These are phyloP conservation scores for Pyrenophora teres DNA, from an alignment of 2,329 filamentous ascomycete species.

Conservation along the genomic window DNA sequence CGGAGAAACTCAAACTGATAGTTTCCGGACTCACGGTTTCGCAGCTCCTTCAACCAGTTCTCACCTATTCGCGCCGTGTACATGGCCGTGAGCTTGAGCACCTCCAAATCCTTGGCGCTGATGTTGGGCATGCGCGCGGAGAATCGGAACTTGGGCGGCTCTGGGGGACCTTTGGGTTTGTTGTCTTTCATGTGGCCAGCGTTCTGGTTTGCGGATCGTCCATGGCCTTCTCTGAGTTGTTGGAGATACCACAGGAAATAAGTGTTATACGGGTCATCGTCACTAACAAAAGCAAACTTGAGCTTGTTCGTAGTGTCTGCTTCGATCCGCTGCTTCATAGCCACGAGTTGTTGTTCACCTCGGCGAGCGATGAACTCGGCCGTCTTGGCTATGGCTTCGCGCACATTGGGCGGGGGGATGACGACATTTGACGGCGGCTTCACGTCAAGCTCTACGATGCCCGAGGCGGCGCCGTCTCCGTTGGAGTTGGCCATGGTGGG, in stretches of 20 bases:
- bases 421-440: constrained; percentile 84
- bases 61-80: constrained; percentile 93
- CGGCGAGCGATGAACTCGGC: constrained; percentile 84
- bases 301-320: constrained; percentile 73
- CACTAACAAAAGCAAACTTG: constrained; percentile 85
- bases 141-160: constrained; percentile 87
- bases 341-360: constrained; percentile 73
- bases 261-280: constrained; percentile 79
- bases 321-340: constrained; percentile 82
- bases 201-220: constrained; percentile 53
- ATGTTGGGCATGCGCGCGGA: constrained; percentile 97
- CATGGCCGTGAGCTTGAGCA: constrained; percentile 76
- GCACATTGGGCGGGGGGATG: constrained; percentile 82
- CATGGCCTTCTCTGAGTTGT: constrained; percentile 83
- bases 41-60: constrained; percentile 86
- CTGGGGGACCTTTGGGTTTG: constrained; percentile 79
- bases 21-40: constrained; percentile 86
- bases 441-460: constrained; percentile 29
- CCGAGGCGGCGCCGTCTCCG: constrained; percentile 22
- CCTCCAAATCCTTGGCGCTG: constrained; percentile 85
- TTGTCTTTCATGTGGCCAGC: constrained; percentile 49
- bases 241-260: constrained; percentile 91
- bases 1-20: constrained; percentile 96
- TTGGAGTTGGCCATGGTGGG: constrained; percentile 39
- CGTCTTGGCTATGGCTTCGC: constrained; percentile 87